Base-by-base conservation (phyloP, 1,284 basidiomycete genomes). In the Ustilago shanxiensis region DNA sequence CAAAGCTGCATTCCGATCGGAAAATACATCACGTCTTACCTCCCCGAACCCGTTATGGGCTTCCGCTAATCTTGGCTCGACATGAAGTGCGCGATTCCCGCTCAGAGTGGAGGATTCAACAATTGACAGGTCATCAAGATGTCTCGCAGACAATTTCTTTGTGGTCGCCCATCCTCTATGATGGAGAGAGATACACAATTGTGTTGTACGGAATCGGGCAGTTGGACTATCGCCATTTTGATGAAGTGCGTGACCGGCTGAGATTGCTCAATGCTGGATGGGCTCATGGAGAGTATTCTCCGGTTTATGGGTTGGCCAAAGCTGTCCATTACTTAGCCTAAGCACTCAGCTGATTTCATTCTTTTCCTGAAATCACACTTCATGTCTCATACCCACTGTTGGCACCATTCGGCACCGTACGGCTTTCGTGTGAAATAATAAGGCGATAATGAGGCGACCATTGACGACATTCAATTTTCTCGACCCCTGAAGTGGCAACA, bases 161-260 rank as follows among this genome's bases (percentile, higher is more conserved):
- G 13, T 70, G 68, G 68, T 56, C 58, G 2, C 68, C 68, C 3
- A 28, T 60, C 0, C 5, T 70, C n/a, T 14, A 22, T 5, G 68
- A 65, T 14, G 37, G 22, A 0, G 7, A 33, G 1, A 28, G 39
- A 14, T 11, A 33, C 6, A 70, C 58, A 13, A 11, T 37, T 16
- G 58, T 70, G 39, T 39, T 70, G 37, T 65, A 70, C 26, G 68
- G 68, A 6, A 53, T 70, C 13, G 68, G 58, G 0, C 47, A 53
- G 22, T 18, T 65, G 16, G 60, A 64, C 22, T 20, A 7, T 14
- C 13, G 14, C 16, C 39, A 44, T 18, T 6, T 2, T 9, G 9
- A 0, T n/a, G 41, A n/a, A 11, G n/a, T 56, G 10, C 39, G 31
- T 3, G 14, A 44, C 16, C 26, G 39, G 13, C 39, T 39, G 26